phyloP scores from a whole-genome alignment of 1,284 basidiomycete species.

The Heterobasidion occidentale region DNA sequence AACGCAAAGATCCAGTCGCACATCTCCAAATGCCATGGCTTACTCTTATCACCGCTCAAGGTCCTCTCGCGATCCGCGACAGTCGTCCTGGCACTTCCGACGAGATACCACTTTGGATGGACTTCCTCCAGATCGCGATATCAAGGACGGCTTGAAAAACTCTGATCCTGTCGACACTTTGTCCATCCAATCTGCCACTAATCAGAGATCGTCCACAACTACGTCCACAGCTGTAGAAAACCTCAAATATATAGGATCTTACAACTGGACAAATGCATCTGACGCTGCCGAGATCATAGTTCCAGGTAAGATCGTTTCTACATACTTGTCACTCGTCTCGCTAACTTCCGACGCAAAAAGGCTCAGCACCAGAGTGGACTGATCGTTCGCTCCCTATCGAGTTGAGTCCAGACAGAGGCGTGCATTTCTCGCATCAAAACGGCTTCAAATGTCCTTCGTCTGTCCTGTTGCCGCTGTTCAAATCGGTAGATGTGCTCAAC shows the following conservation, averaged over 20 bases:
- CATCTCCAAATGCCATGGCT: no score
- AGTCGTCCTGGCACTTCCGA: neutral
- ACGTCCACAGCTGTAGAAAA: conserved; percentile 24
- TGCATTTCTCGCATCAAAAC: conserved; percentile 42
- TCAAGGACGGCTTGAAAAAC: conserved; percentile 24
- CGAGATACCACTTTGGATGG: neutral
- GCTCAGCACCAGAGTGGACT: conserved; percentile 43
- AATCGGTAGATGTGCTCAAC: conserved; percentile 34
- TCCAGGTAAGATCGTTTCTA: conserved; percentile 27
- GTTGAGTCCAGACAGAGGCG: conserved; percentile 38
- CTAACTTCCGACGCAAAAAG: conserved; percentile 19
- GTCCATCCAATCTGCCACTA: conserved; percentile 4
- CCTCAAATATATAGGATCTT: conserved; percentile 36
- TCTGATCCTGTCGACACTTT: conserved; percentile 18
- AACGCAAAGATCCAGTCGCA: no score
- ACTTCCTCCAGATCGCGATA: conserved; percentile 15
- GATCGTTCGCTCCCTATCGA: conserved; percentile 34
- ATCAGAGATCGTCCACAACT: neutral
- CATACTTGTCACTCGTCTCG: neutral
- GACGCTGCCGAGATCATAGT: conserved; percentile 37
- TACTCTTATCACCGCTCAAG: neutral
- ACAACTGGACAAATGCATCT: conserved; percentile 34
- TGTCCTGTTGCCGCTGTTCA: conserved; percentile 39
- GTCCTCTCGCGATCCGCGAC: neutral
- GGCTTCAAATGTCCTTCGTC: conserved; percentile 32